Base-by-base conservation (phyloP, 2,329 filamentous ascomycete species). In the Cadophora sp. region DNA sequence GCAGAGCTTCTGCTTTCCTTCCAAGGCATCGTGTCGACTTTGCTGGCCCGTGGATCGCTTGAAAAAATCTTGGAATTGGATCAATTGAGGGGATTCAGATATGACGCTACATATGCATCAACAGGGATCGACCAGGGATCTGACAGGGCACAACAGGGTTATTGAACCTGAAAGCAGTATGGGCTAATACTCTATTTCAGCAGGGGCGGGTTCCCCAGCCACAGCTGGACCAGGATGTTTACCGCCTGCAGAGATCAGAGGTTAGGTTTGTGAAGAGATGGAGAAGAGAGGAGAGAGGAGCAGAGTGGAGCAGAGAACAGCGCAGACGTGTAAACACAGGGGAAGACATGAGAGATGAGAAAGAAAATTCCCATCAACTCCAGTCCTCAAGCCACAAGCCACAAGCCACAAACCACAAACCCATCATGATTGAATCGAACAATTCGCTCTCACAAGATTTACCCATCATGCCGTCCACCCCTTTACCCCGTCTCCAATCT, bases 81-180 rank as follows among this genome's bases (percentile, higher is more conserved):
- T 22, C 19, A 48, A 48, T 48, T 40, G 29, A 40, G 55, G 31
- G 55, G 50, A 53, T 58, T 24, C 19, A 4, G 19, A 40, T 59
- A 40, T 59, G 55, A 59, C 55, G 55, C 55, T 59, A 59, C 55
- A 40, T 19, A 37, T 59, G 55, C 55, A 59, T 14, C 31, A 24
- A 40, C 55, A 59, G 31, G 55, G 55, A 59, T 40, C 6, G 1
- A 8, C 11, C 55, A 24, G 55, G 29, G 29, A 59, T 40, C 3
- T 11, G n/a, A 37, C 55, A 37, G 55, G 53, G 51, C 26, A 27
- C 26, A 9, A 27, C 51, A 55, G 51, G 55, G 29, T 59, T 40
- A 22, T 40, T 59, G 55, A 24, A 40, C 55, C 55, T 59, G 55
- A 59, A 40, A 37, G n/a, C 1, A 24, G 55, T 40, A 59, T 59